Evolutionary conservation across 768 basidiomycete species (phyloP).

Genomic region (Hygrophoropsis aurantiaca): DNA sequence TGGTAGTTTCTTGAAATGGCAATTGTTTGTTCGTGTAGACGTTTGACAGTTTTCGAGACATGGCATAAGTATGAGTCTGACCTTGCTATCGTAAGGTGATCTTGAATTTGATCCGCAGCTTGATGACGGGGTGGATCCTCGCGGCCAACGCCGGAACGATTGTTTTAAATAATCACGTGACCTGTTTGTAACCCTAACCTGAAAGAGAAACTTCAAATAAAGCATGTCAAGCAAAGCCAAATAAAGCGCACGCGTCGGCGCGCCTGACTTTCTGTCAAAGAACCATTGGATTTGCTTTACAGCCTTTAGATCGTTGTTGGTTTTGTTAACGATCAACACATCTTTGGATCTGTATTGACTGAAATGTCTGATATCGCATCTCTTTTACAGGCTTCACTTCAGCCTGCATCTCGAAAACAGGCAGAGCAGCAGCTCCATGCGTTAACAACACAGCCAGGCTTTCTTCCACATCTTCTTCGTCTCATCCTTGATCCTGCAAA

Average conservation of each 20-base stretch:
- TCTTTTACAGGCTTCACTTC: constrained; percentile 70
- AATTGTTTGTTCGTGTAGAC: too few species aligned
- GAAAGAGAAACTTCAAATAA: too few species aligned
- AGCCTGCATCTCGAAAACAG: constrained; percentile 68
- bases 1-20: too few species aligned
- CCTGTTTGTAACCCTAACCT: too few species aligned
- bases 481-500: constrained; percentile 70
- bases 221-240: neutral
- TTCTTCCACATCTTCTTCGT: constrained; percentile 73
- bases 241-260: constrained; percentile 10
- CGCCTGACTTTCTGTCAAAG: neutral
- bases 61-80: too few species aligned
- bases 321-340: too few species aligned
- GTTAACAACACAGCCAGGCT: constrained; percentile 72
- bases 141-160: too few species aligned
- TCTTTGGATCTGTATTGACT: neutral
- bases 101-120: too few species aligned
- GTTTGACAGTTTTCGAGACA: too few species aligned
- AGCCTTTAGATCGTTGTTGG: neutral
- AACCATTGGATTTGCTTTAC: neutral
- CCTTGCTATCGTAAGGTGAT: too few species aligned
- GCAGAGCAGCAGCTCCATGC: constrained; percentile 77
- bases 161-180: too few species aligned
- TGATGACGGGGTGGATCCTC: too few species aligned
- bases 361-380: constrained; percentile 66